Evolutionary conservation across 2,329 filamentous ascomycete genomes (phyloP), one percentile per base, ranked within the genome.

Genomic region (Penicillium decumbens): DNA sequence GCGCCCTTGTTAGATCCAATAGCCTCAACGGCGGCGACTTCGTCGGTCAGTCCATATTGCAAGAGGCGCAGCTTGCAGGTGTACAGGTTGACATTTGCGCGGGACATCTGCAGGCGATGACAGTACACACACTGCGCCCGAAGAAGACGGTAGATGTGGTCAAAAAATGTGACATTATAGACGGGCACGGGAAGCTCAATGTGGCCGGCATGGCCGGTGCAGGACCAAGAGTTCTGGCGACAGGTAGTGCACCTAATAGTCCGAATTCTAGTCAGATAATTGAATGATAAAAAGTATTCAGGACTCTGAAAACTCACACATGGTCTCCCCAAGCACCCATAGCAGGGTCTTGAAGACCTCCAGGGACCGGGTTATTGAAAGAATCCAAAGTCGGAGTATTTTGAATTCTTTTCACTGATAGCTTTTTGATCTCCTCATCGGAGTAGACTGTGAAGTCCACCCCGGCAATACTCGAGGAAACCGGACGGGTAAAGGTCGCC

Each of bases 131-230:
- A 98, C 70, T 92, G 87, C 46, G 89, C 87, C 60, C 90, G 84
- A 18, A 98, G 79, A 40, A 98, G 77, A 39, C 88, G 85, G 56
- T 95, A 81, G 45, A 91, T 81, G 69, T 96, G 91, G 66, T 96
- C 91, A 77, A 98, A 87, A 65, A 96, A 97, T 1, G 90, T 87
- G n/a, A 92, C 89, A 70, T 98, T 92, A 69, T 97, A 98, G 45
- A 96, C 88, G 41, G 88, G 89, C 10, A 91, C 86, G 12, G 93
- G 91, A 10, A 98, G 83, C 62, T 96, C 89, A 68, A 98, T 95
- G 67, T 98, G 93, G 45, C 93, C 95, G 51, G 87, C 82, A 75
- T 98, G 95, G 49, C 95, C 95, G 6, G 92, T 89, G 68, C 95
- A 98, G 61, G 82, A 82, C 65, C 84, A 80, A 54, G 84, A 85